Conservation (phyloP, 352 stramenopile species). For the Phytophthora citrophthora region DNA sequence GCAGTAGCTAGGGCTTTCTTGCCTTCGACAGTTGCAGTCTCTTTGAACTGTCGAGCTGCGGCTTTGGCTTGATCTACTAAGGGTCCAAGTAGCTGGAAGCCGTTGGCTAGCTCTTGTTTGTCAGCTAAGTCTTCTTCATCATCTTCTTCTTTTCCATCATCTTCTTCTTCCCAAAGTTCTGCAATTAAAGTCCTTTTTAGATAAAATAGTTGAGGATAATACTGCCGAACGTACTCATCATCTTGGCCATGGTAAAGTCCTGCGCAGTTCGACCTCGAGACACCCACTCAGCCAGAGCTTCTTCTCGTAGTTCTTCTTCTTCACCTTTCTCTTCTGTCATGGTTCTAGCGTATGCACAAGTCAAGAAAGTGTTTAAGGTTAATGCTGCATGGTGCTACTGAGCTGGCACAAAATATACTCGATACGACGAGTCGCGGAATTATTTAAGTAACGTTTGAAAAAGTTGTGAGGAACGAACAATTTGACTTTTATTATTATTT, state of each 20-base stretch:
- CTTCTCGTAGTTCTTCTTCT: conserved; percentile 66
- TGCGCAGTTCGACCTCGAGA: conserved; percentile 56
- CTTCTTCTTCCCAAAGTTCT: conserved; percentile 79
- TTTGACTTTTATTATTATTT: no score
- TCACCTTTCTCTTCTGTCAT: conserved; percentile 29
- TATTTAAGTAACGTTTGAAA: no score
- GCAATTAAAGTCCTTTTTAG: background rate
- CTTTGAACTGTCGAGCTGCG: conserved; percentile 38
- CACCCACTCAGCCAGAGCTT: conserved; percentile 80
- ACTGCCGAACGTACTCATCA: conserved; percentile 52
- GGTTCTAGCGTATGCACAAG: conserved; percentile 2
- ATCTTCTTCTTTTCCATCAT: conserved; percentile 49
- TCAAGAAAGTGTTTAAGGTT: conserved; percentile 4
- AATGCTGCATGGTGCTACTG: conserved; percentile 6
- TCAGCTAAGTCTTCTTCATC: conserved; percentile 49
- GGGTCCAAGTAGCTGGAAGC: conserved; percentile 54
- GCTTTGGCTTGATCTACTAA: conserved; percentile 58
- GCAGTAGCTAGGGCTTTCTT: conserved; percentile 49
- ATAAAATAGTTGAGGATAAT: background rate
- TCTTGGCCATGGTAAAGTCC: conserved; percentile 84
- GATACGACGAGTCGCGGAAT: no score
- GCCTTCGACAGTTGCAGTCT: conserved; percentile 48
- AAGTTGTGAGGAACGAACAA: no score
- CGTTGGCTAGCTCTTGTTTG: conserved; percentile 71
- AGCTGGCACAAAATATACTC: no score